A percentile compares a stretch with the other conserved stretches of the same genome.
These are phyloP conservation scores for Plantago lanceolata DNA, from an alignment of 305 asterid genomes.

Conservation along the genomic window DNA sequence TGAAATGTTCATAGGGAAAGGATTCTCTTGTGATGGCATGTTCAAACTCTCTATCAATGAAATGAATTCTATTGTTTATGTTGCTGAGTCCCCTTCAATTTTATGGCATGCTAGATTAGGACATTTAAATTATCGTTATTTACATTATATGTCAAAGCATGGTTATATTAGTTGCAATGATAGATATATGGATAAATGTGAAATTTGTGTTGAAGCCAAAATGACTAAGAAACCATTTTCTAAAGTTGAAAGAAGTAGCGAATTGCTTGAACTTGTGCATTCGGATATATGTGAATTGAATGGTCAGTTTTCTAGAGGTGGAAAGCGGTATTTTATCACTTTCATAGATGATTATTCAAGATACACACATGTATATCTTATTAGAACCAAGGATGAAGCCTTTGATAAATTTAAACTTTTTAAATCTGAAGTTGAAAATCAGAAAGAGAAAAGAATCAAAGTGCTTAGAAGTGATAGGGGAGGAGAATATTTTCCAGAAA, in stretches of 20 bases:
- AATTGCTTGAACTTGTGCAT: neutral
- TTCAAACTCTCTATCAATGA: neutral
- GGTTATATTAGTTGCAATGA: neutral
- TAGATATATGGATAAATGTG: neutral
- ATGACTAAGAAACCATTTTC: neutral
- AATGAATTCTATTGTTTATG: neutral
- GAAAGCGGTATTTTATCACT: slow-evolving; percentile 4
- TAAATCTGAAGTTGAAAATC: neutral
- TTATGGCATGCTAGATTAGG: neutral
- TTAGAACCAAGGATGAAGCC: neutral
- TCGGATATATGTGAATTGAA: neutral
- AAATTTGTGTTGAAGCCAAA: slow-evolving; percentile 3
- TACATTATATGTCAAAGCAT: neutral
- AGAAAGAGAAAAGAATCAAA: neutral
- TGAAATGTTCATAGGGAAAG: neutral
- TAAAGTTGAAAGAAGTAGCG: neutral
- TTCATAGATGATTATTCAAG: slow-evolving; percentile 4
- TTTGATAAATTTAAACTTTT: slow-evolving; percentile 1
- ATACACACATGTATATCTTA: neutral
- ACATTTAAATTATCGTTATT: neutral
- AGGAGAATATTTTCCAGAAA: neutral
- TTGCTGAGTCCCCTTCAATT: neutral
- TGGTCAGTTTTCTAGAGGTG: neutral
- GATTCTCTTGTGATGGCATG: neutral
- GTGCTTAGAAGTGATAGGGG: neutral